phyloP scores from a whole-genome alignment of 1,284 basidiomycete genomes.

The Papiliotrema fonsecae region DNA sequence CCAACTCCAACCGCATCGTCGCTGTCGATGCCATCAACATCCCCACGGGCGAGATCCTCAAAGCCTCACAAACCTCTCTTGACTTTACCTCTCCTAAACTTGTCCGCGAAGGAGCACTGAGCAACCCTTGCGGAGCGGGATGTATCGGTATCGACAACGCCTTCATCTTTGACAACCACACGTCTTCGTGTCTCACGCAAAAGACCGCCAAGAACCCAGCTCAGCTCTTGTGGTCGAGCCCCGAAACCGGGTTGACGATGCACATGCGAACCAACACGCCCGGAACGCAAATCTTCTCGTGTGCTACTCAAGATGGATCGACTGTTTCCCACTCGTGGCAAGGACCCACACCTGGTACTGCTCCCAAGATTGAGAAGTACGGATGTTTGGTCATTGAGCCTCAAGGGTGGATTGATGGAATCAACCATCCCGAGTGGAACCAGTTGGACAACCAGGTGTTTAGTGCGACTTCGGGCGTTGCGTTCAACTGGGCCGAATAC shows the following conservation, averaged over 20 bases:
- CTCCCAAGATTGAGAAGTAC: slow-evolving; percentile 19
- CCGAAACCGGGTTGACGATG: slow-evolving; percentile 29
- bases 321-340: slow-evolving; percentile 15
- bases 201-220: neutral
- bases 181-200: neutral
- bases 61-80: slow-evolving; percentile 15
- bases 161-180: slow-evolving; percentile 26
- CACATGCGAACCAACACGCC: slow-evolving; percentile 28
- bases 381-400: slow-evolving; percentile 37
- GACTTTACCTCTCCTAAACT: slow-evolving; percentile 23
- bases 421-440: slow-evolving; percentile 33
- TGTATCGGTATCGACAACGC: slow-evolving; percentile 34
- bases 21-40: slow-evolving; percentile 22
- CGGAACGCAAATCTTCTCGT: slow-evolving; percentile 28
- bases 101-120: slow-evolving; percentile 18
- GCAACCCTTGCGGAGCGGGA: slow-evolving; percentile 21
- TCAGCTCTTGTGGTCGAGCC: slow-evolving; percentile 14
- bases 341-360: slow-evolving; percentile 1
- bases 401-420: slow-evolving; percentile 29
- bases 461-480: slow-evolving; percentile 14
- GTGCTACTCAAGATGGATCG: slow-evolving; percentile 17
- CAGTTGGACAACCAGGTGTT: slow-evolving; percentile 23
- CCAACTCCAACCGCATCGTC: slow-evolving; percentile 23
- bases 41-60: slow-evolving; percentile 27
- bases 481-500: slow-evolving; percentile 29